Conservation (phyloP, 2,329 filamentous ascomycete species). For the Alternaria metachromatica region DNA sequence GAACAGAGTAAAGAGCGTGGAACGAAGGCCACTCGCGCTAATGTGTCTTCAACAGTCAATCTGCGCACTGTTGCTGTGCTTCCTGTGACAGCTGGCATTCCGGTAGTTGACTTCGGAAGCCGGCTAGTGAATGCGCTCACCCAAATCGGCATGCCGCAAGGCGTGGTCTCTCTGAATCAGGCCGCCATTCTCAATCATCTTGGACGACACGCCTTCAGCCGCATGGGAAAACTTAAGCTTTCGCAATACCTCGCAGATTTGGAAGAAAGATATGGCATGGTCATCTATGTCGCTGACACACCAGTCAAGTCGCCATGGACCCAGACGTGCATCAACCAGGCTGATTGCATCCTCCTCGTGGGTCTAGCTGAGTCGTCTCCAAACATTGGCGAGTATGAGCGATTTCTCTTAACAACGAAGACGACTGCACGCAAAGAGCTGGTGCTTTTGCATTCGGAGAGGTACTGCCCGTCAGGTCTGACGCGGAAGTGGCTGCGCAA, state of each 20-base stretch:
- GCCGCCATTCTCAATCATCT: slow-evolving; percentile 93
- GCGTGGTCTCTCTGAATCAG: slow-evolving; percentile 91
- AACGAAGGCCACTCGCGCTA: slow-evolving; percentile 63
- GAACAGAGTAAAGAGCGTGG: slow-evolving; percentile 69
- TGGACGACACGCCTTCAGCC: slow-evolving; percentile 93
- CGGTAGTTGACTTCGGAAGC: slow-evolving; percentile 93
- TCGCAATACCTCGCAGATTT: slow-evolving; percentile 95
- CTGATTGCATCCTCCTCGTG: slow-evolving; percentile 93
- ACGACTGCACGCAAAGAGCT: slow-evolving; percentile 94
- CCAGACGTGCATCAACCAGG: slow-evolving; percentile 95
- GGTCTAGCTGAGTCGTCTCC: slow-evolving; percentile 90
- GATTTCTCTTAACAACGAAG: slow-evolving; percentile 95
- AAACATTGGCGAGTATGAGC: slow-evolving; percentile 92
- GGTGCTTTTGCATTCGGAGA: slow-evolving; percentile 85
- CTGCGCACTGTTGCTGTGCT: slow-evolving; percentile 90
- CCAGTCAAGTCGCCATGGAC: slow-evolving; percentile 98
- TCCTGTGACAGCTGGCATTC: slow-evolving; percentile 88
- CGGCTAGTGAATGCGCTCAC: slow-evolving; percentile 84
- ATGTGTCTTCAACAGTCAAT: slow-evolving; percentile 85
- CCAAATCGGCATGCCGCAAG: slow-evolving; percentile 88
- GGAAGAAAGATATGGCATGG: slow-evolving; percentile 95
- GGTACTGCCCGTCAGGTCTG: slow-evolving; percentile 83
- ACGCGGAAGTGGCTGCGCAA: slow-evolving; percentile 88
- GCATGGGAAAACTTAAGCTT: slow-evolving; percentile 94
- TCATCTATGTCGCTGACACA: slow-evolving; percentile 95